Base-by-base conservation (phyloP, 805 yeast species). In the Trichomonascus vanleenenianus region DNA sequence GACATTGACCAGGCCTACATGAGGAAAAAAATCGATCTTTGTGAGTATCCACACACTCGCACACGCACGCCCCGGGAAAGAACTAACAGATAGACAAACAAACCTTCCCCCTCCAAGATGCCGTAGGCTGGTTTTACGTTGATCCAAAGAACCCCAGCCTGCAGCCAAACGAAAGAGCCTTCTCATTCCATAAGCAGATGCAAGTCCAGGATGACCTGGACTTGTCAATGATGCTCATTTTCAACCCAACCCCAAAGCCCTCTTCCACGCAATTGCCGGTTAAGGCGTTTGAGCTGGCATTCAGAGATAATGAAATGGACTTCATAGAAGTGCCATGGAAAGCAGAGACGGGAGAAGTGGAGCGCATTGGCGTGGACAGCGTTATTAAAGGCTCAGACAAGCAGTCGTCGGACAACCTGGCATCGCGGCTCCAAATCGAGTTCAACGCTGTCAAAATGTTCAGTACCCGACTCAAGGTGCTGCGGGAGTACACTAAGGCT, bases 111-210 rank as follows among this genome's bases (percentile, higher is more conserved):
- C 50, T 51, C 10, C 55, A 60, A 20, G 62, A 63, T 6, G 47
- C 63, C 11, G 44, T 64, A 10, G 68, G 68, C 6, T 59, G 64
- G 65, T 65, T 60, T 44, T 48, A 52, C 20, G 51, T 61, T 35
- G 32, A 30, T 16, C 34, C 45, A 15, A 46, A 40, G 27, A 25
- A 18, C 3, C 39, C 39, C 2, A 30, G 39, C 14, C 25, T 46
- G 15, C 27, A 18, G 15, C 51, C 50, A 9, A 41, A 44, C 10
- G 45, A 41, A 12, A 30, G 30, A 9, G 35, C 53, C 4, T 20
- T 42, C 27, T 20, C 30, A 9, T 35, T 58, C 15, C 54, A 54
- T 31, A 39, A 47, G 19, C 27, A 43, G 33, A 30, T 59, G 22
- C 27, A 43, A 32, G 18, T 59, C 20, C 27, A 40, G 27, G 40